Evolutionary conservation across 2,329 filamentous ascomycete species (phyloP), one percentile per base, ranked within the genome.

Genomic region (Pseudopithomyces maydicus): DNA sequence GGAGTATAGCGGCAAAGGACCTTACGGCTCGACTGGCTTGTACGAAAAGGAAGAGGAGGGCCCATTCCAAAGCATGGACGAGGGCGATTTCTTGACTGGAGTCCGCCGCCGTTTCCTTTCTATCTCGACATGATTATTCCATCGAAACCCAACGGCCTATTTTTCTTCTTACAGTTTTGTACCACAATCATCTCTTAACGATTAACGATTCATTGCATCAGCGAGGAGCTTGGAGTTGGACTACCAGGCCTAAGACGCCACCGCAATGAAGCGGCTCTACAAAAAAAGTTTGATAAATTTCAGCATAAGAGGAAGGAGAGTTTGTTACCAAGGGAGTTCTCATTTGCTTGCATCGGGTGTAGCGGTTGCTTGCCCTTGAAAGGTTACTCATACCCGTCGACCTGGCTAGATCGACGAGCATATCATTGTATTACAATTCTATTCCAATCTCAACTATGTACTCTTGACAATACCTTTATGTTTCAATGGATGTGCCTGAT

Each of bases 11-110:
- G 70, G 79, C 41, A 81, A 82, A 62, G 80, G 80, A 0, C 80
- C 80, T 1, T 83, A 81, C 57, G 80, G 80, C 20, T 78, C 75
- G 61, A 80, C 78, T 15, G 80, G 80, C 1, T 72, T 81, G 7
- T 83, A 82, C 56, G 80, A 78, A 54, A 82, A 82, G 54, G 74
- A 78, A 43, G 77, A 79, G 50, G 79, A 80, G 56, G 73, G 73
- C 5, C 70, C 69, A 10, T 78, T 78, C 65, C 73, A 77, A 53
- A 69, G 70, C 47, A 71, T 78, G 26, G 65, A 72, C 15, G 76
- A 78, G 50, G 65, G 63, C 41, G 75, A 76, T n/a, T 78, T 77
- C 57, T 62, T 78, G 33, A 58, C 58, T 36, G 76, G 76, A 10
- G 68, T 76, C 38, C 68, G 73, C 60, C 66, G 71, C 55, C 69